A percentile compares a stretch with the other conserved stretches of the same genome.
Conservation (phyloP, 352 stramenopile species). For the Phytophthora ramorum region DNA sequence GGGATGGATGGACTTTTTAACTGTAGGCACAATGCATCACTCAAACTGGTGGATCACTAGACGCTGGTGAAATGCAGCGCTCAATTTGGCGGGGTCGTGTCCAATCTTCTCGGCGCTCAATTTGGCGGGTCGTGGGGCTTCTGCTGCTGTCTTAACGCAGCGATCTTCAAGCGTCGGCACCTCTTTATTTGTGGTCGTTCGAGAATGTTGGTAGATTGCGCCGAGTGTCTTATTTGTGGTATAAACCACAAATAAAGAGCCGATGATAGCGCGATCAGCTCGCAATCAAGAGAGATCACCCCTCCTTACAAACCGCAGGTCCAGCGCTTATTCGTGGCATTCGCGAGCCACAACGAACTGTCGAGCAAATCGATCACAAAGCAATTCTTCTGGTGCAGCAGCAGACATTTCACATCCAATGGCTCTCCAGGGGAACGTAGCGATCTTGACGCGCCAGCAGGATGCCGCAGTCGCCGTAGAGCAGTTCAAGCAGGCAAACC, state of each 20-base stretch:
- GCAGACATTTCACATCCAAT: constrained; percentile 25
- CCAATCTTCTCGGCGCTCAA: too few relatives aligned
- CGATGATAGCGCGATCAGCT: constrained; percentile 19
- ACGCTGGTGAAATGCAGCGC: too few relatives aligned
- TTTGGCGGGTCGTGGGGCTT: too few relatives aligned
- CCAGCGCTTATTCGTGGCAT: constrained; percentile 4
- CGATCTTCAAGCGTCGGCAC: too few relatives aligned
- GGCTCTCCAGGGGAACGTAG: constrained; percentile 58
- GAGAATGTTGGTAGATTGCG: constrained; percentile 30
- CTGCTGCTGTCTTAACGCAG: too few relatives aligned
- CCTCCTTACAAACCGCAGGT: neutral
- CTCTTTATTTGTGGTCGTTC: constrained; percentile 1
- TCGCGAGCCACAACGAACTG: neutral
- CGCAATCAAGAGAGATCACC: neutral
- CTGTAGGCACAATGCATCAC: neutral
- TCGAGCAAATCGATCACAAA: constrained; percentile 18
- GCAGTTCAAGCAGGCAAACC: constrained; percentile 52
- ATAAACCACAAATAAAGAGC: constrained; percentile 1
- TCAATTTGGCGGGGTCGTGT: too few relatives aligned
- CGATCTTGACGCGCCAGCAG: constrained; percentile 62
- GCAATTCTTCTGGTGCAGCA: constrained; percentile 38
- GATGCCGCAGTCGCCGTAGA: constrained; percentile 43
- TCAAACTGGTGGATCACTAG: constrained; percentile 4
- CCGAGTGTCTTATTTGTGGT: neutral
- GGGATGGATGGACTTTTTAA: neutral